These are phyloP conservation scores for Penicillium parvum DNA, from an alignment of 495 filamentous ascomycete species.

Conservation along the genomic window DNA sequence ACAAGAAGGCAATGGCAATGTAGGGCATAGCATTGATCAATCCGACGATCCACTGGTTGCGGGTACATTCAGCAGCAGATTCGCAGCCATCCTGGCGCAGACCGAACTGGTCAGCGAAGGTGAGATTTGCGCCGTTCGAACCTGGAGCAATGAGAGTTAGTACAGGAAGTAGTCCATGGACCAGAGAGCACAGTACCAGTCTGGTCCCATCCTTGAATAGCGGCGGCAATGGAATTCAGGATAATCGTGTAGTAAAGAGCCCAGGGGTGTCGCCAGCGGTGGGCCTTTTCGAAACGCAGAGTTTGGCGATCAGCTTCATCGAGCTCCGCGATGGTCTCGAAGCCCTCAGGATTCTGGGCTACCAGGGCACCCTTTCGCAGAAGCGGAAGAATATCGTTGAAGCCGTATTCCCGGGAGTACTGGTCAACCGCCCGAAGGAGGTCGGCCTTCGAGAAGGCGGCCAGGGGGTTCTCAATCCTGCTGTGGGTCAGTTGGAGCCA, in stretches of 20 bases:
- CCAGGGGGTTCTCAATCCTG: no score
- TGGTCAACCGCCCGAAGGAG: no score
- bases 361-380: constrained; percentile 61
- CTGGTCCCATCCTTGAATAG: constrained; percentile 63
- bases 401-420: no score
- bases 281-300: constrained; percentile 53
- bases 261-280: constrained; percentile 62
- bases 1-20: constrained; percentile 41
- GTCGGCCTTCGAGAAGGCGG: no score
- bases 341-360: constrained; percentile 54
- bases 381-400: constrained; percentile 47
- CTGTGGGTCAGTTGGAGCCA: no score
- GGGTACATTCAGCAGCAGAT: constrained; percentile 20
- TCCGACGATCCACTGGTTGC: constrained; percentile 43
- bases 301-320: constrained; percentile 48
- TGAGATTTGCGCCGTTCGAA: constrained; percentile 71
- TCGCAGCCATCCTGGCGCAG: constrained; percentile 41
- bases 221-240: constrained; percentile 69
- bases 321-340: constrained; percentile 53
- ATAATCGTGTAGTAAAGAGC: constrained; percentile 63
- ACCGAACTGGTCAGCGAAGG: constrained; percentile 52
- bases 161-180: no score
- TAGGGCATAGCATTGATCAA: constrained; percentile 43
- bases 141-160: no score
- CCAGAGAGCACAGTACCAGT: no score